phyloP scores from a whole-genome alignment of 2,329 filamentous ascomycete species.

The Trichocomaceae sp. region DNA sequence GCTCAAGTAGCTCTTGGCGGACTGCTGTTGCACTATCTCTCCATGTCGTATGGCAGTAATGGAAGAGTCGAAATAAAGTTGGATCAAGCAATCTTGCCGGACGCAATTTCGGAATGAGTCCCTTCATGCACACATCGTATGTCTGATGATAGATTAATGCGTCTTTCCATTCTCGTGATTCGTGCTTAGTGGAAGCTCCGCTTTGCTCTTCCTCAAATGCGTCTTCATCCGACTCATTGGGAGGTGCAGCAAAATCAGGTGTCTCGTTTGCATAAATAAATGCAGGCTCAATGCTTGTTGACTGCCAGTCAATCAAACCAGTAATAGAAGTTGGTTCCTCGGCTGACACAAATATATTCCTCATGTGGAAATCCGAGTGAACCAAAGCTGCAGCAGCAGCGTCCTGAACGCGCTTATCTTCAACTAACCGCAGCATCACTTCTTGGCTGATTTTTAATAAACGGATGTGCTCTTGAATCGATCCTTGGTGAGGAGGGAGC shows the following conservation, averaged over 20 bases:
- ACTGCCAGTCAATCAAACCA: slow-evolving; percentile 31
- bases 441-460: no score
- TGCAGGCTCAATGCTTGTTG: slow-evolving; percentile 25
- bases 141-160: slow-evolving; percentile 22
- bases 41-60: slow-evolving; percentile 27
- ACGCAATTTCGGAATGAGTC: slow-evolving; percentile 20
- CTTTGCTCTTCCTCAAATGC: no score
- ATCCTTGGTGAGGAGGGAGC: no score
- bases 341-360: slow-evolving; percentile 29
- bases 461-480: no score
- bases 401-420: no score
- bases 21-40: slow-evolving; percentile 22
- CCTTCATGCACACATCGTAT: slow-evolving; percentile 24
- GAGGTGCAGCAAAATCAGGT: slow-evolving; percentile 24
- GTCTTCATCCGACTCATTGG: neutral
- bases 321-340: slow-evolving; percentile 26
- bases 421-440: no score
- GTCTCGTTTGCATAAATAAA: slow-evolving; percentile 26
- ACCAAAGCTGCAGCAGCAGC: slow-evolving; percentile 16
- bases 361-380: slow-evolving; percentile 27
- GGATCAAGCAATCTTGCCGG: slow-evolving; percentile 23
- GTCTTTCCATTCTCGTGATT: neutral
- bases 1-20: slow-evolving; percentile 27
- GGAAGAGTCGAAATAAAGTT: slow-evolving; percentile 26
- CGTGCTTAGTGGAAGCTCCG: no score